Evolutionary conservation across 1,284 basidiomycete genomes (phyloP).

Genomic region (Pseudozyma flocculosa): DNA sequence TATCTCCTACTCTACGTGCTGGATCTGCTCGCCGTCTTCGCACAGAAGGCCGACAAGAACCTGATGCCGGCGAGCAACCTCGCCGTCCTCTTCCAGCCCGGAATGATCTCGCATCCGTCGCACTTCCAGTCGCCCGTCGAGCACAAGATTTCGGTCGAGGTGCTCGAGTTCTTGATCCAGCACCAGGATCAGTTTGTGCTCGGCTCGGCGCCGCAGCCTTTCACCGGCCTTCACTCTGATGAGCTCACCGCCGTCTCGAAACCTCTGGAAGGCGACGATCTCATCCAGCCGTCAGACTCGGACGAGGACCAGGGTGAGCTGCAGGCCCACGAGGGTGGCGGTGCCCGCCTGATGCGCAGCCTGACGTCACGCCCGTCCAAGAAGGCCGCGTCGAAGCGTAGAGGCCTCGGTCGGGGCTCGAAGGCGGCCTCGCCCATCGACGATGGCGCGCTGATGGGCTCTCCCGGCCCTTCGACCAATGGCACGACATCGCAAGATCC

Average conservation of each 20-base stretch:
- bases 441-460: background rate
- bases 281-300: conserved; percentile 51
- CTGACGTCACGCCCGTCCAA: conserved; percentile 20
- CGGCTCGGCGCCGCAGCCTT: conserved; percentile 45
- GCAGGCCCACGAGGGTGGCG: conserved; percentile 53
- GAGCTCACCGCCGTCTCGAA: conserved; percentile 49
- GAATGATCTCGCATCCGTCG: conserved; percentile 74
- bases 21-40: conserved; percentile 91
- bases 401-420: background rate
- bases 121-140: conserved; percentile 66
- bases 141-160: conserved; percentile 81
- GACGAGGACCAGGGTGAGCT: conserved; percentile 55
- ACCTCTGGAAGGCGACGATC: conserved; percentile 18
- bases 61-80: conserved; percentile 84
- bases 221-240: conserved; percentile 34
- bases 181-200: conserved; percentile 57
- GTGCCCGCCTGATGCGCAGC: conserved; percentile 40
- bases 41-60: conserved; percentile 84
- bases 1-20: conserved; percentile 94
- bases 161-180: conserved; percentile 90
- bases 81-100: conserved; percentile 57
- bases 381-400: background rate
- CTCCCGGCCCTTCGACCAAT: background rate
- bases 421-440: background rate
- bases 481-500: background rate